Evolutionary conservation across 768 basidiomycete species (phyloP), one percentile per base, ranked within the genome.

Genomic region (Pulveroboletus frians): DNA sequence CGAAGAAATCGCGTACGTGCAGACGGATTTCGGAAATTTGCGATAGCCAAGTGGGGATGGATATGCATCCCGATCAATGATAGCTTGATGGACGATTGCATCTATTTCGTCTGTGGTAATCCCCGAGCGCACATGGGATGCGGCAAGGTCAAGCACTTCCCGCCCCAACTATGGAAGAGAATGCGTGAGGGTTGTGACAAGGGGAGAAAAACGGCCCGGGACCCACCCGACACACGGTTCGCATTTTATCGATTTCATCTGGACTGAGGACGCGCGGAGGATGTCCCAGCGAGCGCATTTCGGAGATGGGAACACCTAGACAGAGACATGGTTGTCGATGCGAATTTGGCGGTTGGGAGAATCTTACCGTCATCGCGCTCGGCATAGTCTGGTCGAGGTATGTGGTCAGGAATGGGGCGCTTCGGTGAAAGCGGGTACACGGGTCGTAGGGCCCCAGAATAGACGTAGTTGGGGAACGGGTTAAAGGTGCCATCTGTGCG

Each of bases 61-160:
- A 70, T 99, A 99, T 20, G 90, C 81, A 56, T 91, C 84, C 44
- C 94, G 77, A 70, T 94, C 86, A 55, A 98, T 84, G 55, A 77
- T 87, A 15, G 88, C 96, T 55, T 90, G 80, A 70, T 99, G 96
- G 13, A 95, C 92, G 55, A 97, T 84, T 49, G 81, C 83, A 69
- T 99, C 96, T 23, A 99, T 77, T 63, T 93, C 91, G 63, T 98
- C 93, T 2, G 96, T 97, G 10, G 95, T 96, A 34, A 96, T 80
- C 31, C 95, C 96, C n/a, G 93, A 90, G 37, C 78, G 75, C 52
- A 98, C 73, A 61, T 84, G 79, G 0, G 93, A 80, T 1, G 94
- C 95, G 15, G 90, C 86, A 49, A 90, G 76, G 66, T 98, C 94
- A 18, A 99, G 78, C n/a, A 99, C 85, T 71, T 99, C 92, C 42